phyloP scores from a whole-genome alignment of 257 asterid genomes.

The Solanum appendiculatum region DNA sequence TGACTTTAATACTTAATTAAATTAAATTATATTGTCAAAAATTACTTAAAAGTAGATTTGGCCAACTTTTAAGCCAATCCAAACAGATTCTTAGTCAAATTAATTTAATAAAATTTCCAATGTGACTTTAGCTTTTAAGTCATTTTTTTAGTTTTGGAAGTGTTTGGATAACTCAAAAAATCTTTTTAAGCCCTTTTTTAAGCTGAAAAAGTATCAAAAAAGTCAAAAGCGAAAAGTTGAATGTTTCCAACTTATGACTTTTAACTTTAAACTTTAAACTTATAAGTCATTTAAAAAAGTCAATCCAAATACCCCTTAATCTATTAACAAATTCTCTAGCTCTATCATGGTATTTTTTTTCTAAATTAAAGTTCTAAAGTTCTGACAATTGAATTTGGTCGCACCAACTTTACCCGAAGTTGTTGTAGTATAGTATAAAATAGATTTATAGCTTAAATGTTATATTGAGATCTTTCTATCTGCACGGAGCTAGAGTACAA shows the following conservation, averaged over 20 bases:
- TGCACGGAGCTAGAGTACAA: not conserved
- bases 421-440: not conserved
- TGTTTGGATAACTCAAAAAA: not conserved
- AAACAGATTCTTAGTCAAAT: too few relatives aligned
- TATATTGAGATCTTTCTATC: not conserved
- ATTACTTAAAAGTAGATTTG: too few relatives aligned
- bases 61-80: too few relatives aligned
- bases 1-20: too few relatives aligned
- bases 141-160: too few relatives aligned
- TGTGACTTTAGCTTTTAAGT: not conserved
- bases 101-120: too few relatives aligned
- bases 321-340: not conserved
- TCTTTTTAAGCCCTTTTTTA: too few relatives aligned
- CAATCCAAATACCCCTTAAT: not conserved
- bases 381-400: not conserved
- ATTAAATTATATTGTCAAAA: too few relatives aligned
- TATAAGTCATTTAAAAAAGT: too few relatives aligned
- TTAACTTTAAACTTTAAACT: too few relatives aligned
- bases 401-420: not conserved
- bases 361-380: not conserved
- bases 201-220: not conserved
- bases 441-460: not conserved
- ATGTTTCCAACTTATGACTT: too few relatives aligned
- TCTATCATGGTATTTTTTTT: not conserved
- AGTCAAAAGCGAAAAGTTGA: not conserved